Evolutionary conservation across 1,139 yeast genomes (phyloP), one percentile per base, ranked within the genome.

Genomic region (Suhomyces choctaworum): DNA sequence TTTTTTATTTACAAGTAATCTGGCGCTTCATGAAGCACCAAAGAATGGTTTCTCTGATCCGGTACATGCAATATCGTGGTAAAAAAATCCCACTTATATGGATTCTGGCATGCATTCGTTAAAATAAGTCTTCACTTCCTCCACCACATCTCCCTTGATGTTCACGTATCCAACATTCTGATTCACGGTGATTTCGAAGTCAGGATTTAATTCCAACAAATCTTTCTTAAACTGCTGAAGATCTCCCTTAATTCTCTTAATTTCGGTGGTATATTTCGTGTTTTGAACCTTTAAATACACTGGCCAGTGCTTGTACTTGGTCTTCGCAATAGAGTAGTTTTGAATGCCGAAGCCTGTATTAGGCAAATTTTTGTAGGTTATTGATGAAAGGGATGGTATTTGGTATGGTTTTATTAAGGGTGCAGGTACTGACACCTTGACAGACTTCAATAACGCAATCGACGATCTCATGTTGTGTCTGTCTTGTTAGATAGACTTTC

Each of bases 171-270:
- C 74, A 7, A 67, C 62, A 14, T 47, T 46, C 33, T 51, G 46
- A 50, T 70, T 68, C 33, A 76, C 63, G 24, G 64, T 65, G 48
- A 80, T 69, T 22, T 72, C 63, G 22, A 80, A 63, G 15, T 62
- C 52, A 5, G 78, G 77, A 31, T 78, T 50, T 16, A 66, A 51
- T 7, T 55, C 54, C 40, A 76, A 72, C 45, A 84, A 62, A 52
- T 84, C 90, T 22, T 68, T 59, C 57, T 80, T 80, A 40, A 84
- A 64, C 42, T 73, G 76, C 9, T 64, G 53, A 11, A 79, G 59
- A 52, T 82, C 81, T 3, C 94, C 94, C 42, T 70, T 63, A 24
- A 84, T 66, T 45, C 77, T 74, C 54, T 80, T 79, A 29, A 84
- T 68, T 51, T 82, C 87, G 1, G 92, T 83, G 39, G 68, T 66